Evolutionary conservation across 2,329 filamentous ascomycete species (phyloP).

Genomic region (Colletotrichum chrysophilum): DNA sequence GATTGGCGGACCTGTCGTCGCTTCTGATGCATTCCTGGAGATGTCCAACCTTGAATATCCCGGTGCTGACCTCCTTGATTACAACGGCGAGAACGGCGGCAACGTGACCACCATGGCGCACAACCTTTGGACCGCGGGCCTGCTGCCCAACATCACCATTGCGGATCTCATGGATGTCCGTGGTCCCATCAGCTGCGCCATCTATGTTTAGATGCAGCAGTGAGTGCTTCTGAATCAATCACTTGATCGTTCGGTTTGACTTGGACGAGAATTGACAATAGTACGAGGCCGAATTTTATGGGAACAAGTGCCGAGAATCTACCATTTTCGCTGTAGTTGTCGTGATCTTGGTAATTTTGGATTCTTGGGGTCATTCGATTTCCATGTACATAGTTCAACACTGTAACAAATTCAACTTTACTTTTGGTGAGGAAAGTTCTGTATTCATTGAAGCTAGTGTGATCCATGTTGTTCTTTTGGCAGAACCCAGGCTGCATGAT

Average conservation of each 20-base stretch:
- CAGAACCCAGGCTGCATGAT: background rate
- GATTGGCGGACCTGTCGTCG: background rate
- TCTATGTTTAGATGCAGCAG: background rate
- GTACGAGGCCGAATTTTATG: background rate
- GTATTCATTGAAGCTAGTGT: background rate
- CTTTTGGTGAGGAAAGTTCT: background rate
- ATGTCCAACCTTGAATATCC: background rate
- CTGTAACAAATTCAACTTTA: background rate
- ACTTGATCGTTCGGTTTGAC: background rate
- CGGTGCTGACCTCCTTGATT: background rate
- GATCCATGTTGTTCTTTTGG: background rate
- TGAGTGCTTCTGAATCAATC: background rate
- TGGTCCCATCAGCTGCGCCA: background rate
- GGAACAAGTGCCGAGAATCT: background rate
- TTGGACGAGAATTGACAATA: background rate
- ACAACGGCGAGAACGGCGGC: background rate
- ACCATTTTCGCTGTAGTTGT: background rate
- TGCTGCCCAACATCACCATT: background rate
- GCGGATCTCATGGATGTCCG: background rate
- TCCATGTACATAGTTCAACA: background rate
- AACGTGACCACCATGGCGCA: background rate
- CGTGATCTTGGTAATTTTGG: background rate
- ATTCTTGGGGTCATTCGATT: background rate
- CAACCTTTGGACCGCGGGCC: background rate
- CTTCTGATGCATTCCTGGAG: background rate